Percentiles rank a stretch among this genome's conserved stretches.
Evolutionary conservation across 768 basidiomycete genomes (phyloP).

Genomic region (Rhizopogon vulgaris): DNA sequence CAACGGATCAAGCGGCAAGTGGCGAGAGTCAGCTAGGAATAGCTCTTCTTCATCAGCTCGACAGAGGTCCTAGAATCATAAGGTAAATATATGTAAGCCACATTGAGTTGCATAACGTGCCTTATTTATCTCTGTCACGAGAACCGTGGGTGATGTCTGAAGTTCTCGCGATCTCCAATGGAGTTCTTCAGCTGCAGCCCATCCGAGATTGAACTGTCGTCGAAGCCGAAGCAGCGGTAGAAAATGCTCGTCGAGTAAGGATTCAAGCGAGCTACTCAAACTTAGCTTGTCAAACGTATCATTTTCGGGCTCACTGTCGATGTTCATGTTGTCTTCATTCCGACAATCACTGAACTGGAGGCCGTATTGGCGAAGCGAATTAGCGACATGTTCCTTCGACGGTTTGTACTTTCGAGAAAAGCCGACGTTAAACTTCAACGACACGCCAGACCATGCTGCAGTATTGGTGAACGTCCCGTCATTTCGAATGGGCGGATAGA

Average conservation of each 20-base stretch:
- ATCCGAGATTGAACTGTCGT: slow-evolving; percentile 48
- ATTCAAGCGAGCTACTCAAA: slow-evolving; percentile 57
- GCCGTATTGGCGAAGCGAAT: slow-evolving; percentile 45
- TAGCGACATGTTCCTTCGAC: slow-evolving; percentile 37
- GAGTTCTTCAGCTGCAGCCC: slow-evolving; percentile 64
- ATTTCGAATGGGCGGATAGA: slow-evolving; percentile 45
- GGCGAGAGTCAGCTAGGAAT: slow-evolving; percentile 31
- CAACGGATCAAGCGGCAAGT: slow-evolving; percentile 54
- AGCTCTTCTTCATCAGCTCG: slow-evolving; percentile 41
- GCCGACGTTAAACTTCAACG: slow-evolving; percentile 55
- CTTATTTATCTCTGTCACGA: slow-evolving; percentile 27
- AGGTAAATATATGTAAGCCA: background rate
- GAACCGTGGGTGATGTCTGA: slow-evolving; percentile 35
- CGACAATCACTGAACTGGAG: slow-evolving; percentile 31
- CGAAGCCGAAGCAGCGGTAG: slow-evolving; percentile 48
- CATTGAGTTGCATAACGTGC: slow-evolving; percentile 16
- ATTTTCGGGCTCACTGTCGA: slow-evolving; percentile 8
- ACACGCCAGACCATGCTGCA: slow-evolving; percentile 29
- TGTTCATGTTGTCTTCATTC: background rate
- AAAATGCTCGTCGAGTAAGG: slow-evolving; percentile 52
- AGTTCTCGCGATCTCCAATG: slow-evolving; percentile 37
- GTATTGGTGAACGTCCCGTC: slow-evolving; percentile 35
- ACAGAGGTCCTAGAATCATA: slow-evolving; percentile 4
- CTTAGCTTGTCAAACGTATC: slow-evolving; percentile 54
- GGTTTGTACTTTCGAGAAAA: slow-evolving; percentile 59